Conservation (phyloP, 805 yeast genomes). For the Metschnikowia orientalis region DNA sequence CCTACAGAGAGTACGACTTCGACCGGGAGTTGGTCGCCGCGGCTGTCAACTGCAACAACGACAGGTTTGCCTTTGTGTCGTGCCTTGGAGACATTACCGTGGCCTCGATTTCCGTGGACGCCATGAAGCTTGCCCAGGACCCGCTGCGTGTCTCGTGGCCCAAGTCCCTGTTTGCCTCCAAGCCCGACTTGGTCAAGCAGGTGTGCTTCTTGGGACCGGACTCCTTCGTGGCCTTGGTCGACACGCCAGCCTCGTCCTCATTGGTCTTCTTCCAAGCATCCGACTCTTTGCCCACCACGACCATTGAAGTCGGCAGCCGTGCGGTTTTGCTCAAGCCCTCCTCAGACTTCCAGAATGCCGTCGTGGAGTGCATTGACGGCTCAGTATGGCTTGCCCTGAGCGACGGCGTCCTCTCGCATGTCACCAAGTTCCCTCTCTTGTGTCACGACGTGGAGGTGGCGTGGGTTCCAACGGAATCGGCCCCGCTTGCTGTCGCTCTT, state of each 20-base stretch:
- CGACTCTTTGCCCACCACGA: slow-evolving; percentile 21
- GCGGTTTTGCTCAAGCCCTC: slow-evolving; percentile 53
- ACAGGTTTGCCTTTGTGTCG: slow-evolving; percentile 53
- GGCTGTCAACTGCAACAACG: slow-evolving; percentile 60
- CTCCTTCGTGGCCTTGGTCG: slow-evolving; percentile 55
- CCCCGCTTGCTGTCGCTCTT: slow-evolving; percentile 43
- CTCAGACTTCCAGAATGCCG: slow-evolving; percentile 48
- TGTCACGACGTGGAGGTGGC: slow-evolving; percentile 56
- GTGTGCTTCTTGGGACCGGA: slow-evolving; percentile 52
- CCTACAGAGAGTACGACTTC: slow-evolving; percentile 60
- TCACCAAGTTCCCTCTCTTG: slow-evolving; percentile 61
- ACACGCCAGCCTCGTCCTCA: slow-evolving; percentile 47
- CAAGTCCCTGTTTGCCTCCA: slow-evolving; percentile 30
- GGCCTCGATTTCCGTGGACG: slow-evolving; percentile 43
- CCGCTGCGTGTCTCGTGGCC: slow-evolving; percentile 39
- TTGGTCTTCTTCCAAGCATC: slow-evolving; percentile 47
- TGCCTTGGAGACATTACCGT: slow-evolving; percentile 29
- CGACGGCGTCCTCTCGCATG: slow-evolving; percentile 24
- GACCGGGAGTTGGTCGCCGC: slow-evolving; percentile 53
- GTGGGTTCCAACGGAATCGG: slow-evolving; percentile 17
- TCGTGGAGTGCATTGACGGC: slow-evolving; percentile 63
- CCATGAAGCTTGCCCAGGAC: slow-evolving; percentile 44
- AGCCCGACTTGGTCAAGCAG: slow-evolving; percentile 55
- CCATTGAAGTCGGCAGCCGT: slow-evolving; percentile 26
- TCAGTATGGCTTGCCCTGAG: slow-evolving; percentile 41